These are phyloP conservation scores for Debaryomycetaceae sp. DNA, from an alignment of 1,139 yeast genomes.

Conservation along the genomic window DNA sequence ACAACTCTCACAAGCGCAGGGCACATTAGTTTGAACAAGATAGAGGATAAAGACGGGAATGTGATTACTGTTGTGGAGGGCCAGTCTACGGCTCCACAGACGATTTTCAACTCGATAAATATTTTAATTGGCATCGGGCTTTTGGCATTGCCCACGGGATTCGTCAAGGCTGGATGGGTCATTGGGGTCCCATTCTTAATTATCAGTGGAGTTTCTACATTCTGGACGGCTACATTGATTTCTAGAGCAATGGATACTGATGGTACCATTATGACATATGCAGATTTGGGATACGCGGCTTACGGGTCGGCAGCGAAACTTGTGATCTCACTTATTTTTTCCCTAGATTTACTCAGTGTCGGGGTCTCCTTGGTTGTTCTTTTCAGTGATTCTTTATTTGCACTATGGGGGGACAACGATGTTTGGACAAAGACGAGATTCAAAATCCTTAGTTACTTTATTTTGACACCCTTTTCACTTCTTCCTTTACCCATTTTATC, in stretches of 20 bases:
- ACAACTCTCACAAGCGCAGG: conserved; percentile 46
- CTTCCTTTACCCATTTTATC: conserved; percentile 44
- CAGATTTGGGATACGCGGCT: conserved; percentile 80
- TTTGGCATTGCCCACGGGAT: conserved; percentile 47
- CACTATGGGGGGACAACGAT: conserved; percentile 37
- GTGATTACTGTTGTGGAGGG: conserved; percentile 75
- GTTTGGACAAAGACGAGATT: conserved; percentile 37
- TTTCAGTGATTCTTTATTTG: conserved; percentile 52
- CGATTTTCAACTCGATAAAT: conserved; percentile 46
- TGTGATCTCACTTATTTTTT: conserved; percentile 38
- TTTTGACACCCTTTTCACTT: conserved; percentile 47
- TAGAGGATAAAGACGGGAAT: conserved; percentile 72
- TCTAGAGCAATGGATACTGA: conserved; percentile 62
- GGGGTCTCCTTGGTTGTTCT: conserved; percentile 55
- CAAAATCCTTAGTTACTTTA: conserved; percentile 37
- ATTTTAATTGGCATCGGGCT: conserved; percentile 49
- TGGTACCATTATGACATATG: conserved; percentile 77
- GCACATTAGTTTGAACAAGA: conserved; percentile 57
- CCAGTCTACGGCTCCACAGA: conserved; percentile 62
- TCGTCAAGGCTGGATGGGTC: conserved; percentile 47
- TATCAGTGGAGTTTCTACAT: conserved; percentile 40
- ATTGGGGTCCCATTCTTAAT: conserved; percentile 38
- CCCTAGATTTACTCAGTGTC: conserved; percentile 51
- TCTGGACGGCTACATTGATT: conserved; percentile 44
- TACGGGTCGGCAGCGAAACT: conserved; percentile 49